phyloP scores from a whole-genome alignment of 805 yeast species.

The Lachancea waltii region DNA sequence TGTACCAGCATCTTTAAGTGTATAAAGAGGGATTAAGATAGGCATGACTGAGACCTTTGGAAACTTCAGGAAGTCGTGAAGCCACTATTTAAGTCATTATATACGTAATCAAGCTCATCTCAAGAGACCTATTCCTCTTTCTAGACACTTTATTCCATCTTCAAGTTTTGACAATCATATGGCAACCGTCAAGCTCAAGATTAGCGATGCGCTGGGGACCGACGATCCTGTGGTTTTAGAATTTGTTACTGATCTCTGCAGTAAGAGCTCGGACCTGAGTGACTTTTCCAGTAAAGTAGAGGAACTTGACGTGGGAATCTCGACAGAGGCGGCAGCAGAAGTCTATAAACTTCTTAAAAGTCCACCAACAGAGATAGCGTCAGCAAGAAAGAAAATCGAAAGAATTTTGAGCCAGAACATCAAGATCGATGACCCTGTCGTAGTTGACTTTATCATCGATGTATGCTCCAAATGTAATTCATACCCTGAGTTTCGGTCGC shows the following conservation, averaged over 20 bases:
- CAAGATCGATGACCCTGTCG: slow-evolving; percentile 17
- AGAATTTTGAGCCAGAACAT: slow-evolving; percentile 14
- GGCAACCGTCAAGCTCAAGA: slow-evolving; percentile 10
- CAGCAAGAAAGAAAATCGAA: slow-evolving; percentile 8
- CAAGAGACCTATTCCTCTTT: too few species aligned
- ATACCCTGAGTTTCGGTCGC: slow-evolving; percentile 10
- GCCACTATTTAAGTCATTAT: too few species aligned
- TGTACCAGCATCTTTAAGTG: not conserved
- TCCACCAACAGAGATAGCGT: not conserved
- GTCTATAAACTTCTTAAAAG: slow-evolving; percentile 10
- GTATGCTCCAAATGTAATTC: slow-evolving; percentile 13
- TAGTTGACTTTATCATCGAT: slow-evolving; percentile 21
- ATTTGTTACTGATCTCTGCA: slow-evolving; percentile 38
- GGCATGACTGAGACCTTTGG: not conserved
- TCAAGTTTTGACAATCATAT: too few species aligned
- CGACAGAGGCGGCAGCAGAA: slow-evolving; percentile 12
- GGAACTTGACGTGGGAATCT: slow-evolving; percentile 40
- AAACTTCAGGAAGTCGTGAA: too few species aligned
- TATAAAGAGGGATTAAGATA: slow-evolving; percentile 2
- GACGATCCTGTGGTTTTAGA: slow-evolving; percentile 42
- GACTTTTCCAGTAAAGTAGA: slow-evolving; percentile 35
- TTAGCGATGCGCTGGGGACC: slow-evolving; percentile 29
- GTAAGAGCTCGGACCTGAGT: slow-evolving; percentile 25
- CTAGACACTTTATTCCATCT: too few species aligned
- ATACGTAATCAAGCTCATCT: too few species aligned